Conservation (phyloP, 129 eudicot species). For the Helichrysum umbraculigerum region DNA sequence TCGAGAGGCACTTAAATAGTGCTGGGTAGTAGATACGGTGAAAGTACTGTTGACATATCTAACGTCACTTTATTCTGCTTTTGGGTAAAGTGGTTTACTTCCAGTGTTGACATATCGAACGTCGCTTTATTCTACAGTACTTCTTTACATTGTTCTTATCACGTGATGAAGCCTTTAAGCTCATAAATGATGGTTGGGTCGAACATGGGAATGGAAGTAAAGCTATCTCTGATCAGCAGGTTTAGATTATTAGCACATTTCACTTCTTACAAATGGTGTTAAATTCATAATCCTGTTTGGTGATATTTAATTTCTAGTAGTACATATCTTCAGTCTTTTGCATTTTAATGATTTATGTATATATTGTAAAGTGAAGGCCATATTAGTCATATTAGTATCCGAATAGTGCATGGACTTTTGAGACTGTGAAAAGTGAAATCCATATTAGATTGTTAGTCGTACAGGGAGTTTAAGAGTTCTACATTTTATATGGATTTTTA, state of each 20-base stretch:
- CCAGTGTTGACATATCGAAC: conserved; percentile 13
- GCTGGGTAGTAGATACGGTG: too few species aligned
- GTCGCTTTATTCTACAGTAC: conserved; percentile 50
- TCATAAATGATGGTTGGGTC: conserved; percentile 80
- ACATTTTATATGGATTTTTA: too few species aligned
- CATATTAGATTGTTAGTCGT: too few species aligned
- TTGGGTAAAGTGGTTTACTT: not conserved
- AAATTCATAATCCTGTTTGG: not conserved
- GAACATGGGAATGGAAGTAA: conserved; percentile 61
- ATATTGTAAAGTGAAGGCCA: too few species aligned
- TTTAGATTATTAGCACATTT: conserved; percentile 27
- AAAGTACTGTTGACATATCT: too few species aligned
- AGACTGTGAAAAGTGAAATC: too few species aligned
- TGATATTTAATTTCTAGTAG: not conserved
- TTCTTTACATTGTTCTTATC: conserved; percentile 89
- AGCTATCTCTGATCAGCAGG: conserved; percentile 68
- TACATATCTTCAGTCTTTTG: not conserved
- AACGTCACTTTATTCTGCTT: too few species aligned
- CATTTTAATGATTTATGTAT: not conserved
- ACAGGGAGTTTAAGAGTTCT: too few species aligned
- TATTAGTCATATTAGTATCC: too few species aligned
- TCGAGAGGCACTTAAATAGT: too few species aligned
- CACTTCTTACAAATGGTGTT: not conserved
- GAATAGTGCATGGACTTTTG: too few species aligned
- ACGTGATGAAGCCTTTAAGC: conserved; percentile 96